These are phyloP conservation scores for Botrytis aclada DNA, from an alignment of 2,329 filamentous ascomycete species.

Conservation along the genomic window DNA sequence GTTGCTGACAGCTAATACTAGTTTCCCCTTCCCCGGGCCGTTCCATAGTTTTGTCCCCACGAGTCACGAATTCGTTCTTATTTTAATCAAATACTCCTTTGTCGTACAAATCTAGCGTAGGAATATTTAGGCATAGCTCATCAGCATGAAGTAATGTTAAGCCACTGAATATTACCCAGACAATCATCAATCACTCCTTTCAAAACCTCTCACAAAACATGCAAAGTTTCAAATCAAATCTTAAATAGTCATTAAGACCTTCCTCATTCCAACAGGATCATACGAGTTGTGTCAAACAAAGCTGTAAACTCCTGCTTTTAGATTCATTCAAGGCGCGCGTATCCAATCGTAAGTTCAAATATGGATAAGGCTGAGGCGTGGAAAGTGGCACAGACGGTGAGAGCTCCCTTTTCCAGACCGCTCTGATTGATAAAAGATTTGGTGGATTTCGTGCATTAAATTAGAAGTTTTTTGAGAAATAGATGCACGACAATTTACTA, in stretches of 20 bases:
- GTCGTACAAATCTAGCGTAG: background rate
- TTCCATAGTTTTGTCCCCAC: background rate
- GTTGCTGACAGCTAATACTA: background rate
- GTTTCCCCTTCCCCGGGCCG: background rate
- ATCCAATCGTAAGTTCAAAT: background rate
- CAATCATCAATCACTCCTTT: background rate
- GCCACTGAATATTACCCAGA: background rate
- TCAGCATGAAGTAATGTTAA: background rate
- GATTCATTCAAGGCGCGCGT: background rate
- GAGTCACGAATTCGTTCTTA: background rate
- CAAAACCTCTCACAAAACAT: background rate
- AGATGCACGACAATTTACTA: background rate
- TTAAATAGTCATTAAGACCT: background rate
- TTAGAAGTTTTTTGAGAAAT: background rate
- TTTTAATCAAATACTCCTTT: background rate
- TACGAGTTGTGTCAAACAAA: background rate
- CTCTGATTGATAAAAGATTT: background rate
- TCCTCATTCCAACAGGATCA: background rate
- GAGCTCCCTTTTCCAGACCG: background rate
- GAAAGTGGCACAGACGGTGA: background rate
- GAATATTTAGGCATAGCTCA: background rate
- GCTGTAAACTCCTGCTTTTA: background rate
- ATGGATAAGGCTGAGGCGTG: background rate
- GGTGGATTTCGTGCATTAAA: background rate
- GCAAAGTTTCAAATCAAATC: background rate